These are phyloP conservation scores for Eimeria falciformis DNA, from an alignment of 169 alveolate genomes.

Conservation along the genomic window DNA sequence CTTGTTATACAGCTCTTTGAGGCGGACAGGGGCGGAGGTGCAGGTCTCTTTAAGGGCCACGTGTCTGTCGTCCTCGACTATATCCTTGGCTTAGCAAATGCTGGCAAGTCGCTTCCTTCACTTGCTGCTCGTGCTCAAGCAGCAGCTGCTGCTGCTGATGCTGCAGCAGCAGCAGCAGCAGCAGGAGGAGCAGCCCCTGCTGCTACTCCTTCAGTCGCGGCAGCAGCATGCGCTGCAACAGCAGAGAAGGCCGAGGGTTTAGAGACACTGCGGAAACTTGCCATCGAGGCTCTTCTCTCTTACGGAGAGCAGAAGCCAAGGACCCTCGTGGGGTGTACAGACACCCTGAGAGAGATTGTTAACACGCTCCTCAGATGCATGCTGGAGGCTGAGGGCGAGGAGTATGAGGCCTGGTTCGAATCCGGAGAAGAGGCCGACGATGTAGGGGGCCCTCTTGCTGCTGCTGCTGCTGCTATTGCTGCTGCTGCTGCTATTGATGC, in stretches of 20 bases:
- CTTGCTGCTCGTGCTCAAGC: conserved; percentile 22
- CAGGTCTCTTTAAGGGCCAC: conserved; percentile 9
- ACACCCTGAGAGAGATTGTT: not conserved
- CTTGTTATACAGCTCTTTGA: conserved; percentile 36
- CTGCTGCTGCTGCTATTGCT: not conserved
- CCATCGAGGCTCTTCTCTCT: conserved; percentile 50
- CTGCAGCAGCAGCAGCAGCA: conserved; percentile 3
- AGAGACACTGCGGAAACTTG: conserved; percentile 31
- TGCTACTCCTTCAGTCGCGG: conserved; percentile 12
- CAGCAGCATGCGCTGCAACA: conserved; percentile 30
- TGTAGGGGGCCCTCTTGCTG: not conserved
- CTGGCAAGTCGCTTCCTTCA: not conserved
- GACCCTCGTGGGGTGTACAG: not conserved
- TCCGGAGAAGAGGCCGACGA: conserved; percentile 68
- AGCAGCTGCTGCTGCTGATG: conserved; percentile 52
- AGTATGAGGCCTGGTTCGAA: conserved; percentile 30
- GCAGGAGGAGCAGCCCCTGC: conserved; percentile 1
- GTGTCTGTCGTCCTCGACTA: conserved; percentile 18
- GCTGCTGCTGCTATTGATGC: not conserved
- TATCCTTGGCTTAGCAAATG: not conserved
- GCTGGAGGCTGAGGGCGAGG: conserved; percentile 38
- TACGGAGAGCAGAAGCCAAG: conserved; percentile 41
- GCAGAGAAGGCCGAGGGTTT: conserved; percentile 37
- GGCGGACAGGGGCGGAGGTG: conserved; percentile 66
- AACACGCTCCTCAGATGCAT: conserved; percentile 56